Conservation (phyloP, 2,329 filamentous ascomycete genomes). For the Alternaria solani region DNA sequence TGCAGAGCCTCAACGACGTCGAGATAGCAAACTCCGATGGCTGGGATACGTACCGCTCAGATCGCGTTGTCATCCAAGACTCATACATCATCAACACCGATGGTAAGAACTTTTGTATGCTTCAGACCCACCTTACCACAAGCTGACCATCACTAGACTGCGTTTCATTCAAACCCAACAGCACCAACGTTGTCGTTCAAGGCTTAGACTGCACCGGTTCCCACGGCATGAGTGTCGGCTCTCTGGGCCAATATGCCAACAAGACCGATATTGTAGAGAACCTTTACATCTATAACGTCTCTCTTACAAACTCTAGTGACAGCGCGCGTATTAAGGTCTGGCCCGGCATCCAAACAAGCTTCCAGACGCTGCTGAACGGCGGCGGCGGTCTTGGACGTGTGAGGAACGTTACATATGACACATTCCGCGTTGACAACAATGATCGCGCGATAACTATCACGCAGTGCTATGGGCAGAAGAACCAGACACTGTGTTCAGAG, state of each 20-base stretch:
- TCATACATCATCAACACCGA: background rate
- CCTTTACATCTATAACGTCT: constrained; percentile 58
- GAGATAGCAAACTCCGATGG: background rate
- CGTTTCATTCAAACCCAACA: constrained; percentile 73
- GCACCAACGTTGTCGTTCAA: constrained; percentile 70
- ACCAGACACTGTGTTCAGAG: background rate
- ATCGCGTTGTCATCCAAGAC: background rate
- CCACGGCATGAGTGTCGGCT: constrained; percentile 73
- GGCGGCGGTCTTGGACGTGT: background rate
- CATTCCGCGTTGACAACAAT: background rate
- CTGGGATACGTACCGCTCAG: background rate
- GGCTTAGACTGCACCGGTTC: constrained; percentile 71
- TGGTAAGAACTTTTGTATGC: background rate
- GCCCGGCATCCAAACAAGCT: background rate
- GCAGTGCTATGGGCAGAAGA: background rate
- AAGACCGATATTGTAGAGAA: constrained; percentile 71
- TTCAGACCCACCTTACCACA: background rate
- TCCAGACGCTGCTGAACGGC: background rate
- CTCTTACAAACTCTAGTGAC: constrained; percentile 35
- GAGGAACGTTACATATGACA: background rate
- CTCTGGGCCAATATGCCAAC: constrained; percentile 69
- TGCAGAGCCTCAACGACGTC: background rate
- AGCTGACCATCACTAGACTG: constrained; percentile 55
- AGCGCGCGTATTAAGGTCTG: constrained; percentile 20
- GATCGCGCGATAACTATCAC: background rate